Evolutionary conservation across 2,329 filamentous ascomycete genomes (phyloP).

Genomic region (Daldinia sp.): DNA sequence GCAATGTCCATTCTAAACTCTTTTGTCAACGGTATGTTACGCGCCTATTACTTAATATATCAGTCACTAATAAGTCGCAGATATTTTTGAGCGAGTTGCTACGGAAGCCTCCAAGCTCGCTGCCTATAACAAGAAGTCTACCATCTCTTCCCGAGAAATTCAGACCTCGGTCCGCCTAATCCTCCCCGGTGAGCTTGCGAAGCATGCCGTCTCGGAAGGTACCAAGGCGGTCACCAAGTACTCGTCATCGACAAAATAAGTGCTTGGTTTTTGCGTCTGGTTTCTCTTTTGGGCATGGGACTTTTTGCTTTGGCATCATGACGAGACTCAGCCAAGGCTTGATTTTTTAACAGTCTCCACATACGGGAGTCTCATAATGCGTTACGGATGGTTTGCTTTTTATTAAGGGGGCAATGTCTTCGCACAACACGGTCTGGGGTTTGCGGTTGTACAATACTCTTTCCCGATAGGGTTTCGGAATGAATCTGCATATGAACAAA

Average conservation of each 20-base stretch:
- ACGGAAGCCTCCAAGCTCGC: constrained; percentile 99
- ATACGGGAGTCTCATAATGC: constrained; percentile 71
- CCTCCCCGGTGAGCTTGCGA: constrained; percentile 97
- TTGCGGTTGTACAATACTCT: constrained; percentile 77
- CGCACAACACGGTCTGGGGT: constrained; percentile 72
- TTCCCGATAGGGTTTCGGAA: constrained; percentile 70
- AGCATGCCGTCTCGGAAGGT: constrained; percentile 99
- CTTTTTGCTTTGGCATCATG: constrained; percentile 66
- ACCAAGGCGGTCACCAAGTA: constrained; percentile 99
- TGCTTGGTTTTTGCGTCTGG: constrained; percentile 53
- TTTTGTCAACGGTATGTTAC: constrained; percentile 88
- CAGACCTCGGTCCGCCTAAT: constrained; percentile 99
- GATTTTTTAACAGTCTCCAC: constrained; percentile 45
- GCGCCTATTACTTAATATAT: too few species aligned
- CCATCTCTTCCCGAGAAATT: constrained; percentile 98
- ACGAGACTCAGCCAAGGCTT: constrained; percentile 57
- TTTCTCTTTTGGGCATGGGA: constrained; percentile 65
- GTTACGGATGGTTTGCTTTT: constrained; percentile 75
- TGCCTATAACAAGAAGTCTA: constrained; percentile 99
- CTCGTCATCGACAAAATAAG: constrained; percentile 99
- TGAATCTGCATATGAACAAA: constrained; percentile 67
- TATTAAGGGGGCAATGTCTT: constrained; percentile 73
- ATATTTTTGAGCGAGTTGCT: constrained; percentile 99
- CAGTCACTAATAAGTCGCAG: too few species aligned
- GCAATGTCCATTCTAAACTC: constrained; percentile 99